A percentile compares a stretch with the other conserved stretches of the same genome.
Conservation (phyloP, 2,329 filamentous ascomycete genomes). For the Trematosphaeria pertusa region DNA sequence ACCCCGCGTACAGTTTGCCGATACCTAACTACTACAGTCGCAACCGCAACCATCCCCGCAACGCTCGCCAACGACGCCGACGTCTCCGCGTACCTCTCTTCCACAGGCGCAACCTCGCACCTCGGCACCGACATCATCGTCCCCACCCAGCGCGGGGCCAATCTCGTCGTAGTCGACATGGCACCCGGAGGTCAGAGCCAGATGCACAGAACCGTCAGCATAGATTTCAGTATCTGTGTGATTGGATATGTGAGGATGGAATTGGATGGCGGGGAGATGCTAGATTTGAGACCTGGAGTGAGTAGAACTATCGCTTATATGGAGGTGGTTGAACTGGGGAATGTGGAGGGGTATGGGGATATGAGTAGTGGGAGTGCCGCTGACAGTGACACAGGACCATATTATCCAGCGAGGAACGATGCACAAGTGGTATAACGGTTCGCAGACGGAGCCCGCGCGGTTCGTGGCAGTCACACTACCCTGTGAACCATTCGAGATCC, state of each 20-base stretch:
- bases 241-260: constrained; percentile 24
- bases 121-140: constrained; percentile 21
- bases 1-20: too few species aligned
- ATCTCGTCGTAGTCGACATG: constrained; percentile 24
- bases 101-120: constrained; percentile 11
- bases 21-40: constrained; percentile 35
- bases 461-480: constrained; percentile 30
- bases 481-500: constrained; percentile 29
- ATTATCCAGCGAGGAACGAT: constrained; percentile 30
- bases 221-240: constrained; percentile 30
- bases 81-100: constrained; percentile 43
- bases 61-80: constrained; percentile 53
- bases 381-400: constrained; percentile 23
- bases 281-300: constrained; percentile 22
- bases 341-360: too few species aligned
- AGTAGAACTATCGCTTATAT: too few species aligned
- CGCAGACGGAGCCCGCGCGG: constrained; percentile 26
- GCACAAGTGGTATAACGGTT: constrained; percentile 28
- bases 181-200: constrained; percentile 16
- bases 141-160: constrained; percentile 12
- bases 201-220: constrained; percentile 26
- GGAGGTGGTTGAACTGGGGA: too few species aligned
- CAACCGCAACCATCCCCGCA: constrained; percentile 50
- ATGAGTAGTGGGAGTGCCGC: too few species aligned
- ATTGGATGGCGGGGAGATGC: constrained; percentile 21